phyloP scores from a whole-genome alignment of 352 stramenopile genomes.

The Pythium rhizo-oryzae region DNA sequence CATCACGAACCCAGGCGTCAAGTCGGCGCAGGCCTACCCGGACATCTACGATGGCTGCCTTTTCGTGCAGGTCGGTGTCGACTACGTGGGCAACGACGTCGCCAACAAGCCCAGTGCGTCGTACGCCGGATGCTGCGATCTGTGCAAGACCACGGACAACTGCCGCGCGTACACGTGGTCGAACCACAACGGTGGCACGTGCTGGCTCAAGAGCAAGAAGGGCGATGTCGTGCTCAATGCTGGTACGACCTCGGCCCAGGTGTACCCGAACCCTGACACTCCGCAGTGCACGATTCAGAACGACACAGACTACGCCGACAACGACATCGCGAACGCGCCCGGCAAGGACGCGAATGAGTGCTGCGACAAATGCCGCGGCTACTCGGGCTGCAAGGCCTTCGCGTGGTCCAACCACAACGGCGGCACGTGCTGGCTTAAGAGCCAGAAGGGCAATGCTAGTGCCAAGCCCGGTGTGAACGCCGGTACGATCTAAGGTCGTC shows the following conservation, averaged over 20 bases:
- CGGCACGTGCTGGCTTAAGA: slow-evolving; percentile 41
- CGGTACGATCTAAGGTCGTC: too few species aligned
- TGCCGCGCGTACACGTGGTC: not conserved
- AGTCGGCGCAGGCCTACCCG: slow-evolving; percentile 20
- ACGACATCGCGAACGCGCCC: slow-evolving; percentile 16
- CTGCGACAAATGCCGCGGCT: slow-evolving; percentile 27
- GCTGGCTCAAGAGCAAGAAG: not conserved
- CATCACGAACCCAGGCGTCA: slow-evolving; percentile 12
- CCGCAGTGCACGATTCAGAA: not conserved
- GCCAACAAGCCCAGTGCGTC: not conserved
- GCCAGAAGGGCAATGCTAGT: slow-evolving; percentile 6
- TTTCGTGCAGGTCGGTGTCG: not conserved
- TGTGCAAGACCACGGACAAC: not conserved
- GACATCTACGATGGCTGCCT: not conserved
- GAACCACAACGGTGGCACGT: slow-evolving; percentile 7
- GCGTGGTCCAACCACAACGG: slow-evolving; percentile 42
- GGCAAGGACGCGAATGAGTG: slow-evolving; percentile 10
- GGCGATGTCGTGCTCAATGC: not conserved
- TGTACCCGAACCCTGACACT: too few species aligned
- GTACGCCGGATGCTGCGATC: not conserved
- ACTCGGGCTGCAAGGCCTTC: slow-evolving; percentile 40
- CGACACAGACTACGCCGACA: not conserved
- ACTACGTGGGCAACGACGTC: slow-evolving; percentile 11
- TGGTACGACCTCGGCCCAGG: not conserved
- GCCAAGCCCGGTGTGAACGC: slow-evolving; percentile 6